phyloP scores from a whole-genome alignment of 192 early-diverging fungal species.

The Entrophospora sp. region DNA sequence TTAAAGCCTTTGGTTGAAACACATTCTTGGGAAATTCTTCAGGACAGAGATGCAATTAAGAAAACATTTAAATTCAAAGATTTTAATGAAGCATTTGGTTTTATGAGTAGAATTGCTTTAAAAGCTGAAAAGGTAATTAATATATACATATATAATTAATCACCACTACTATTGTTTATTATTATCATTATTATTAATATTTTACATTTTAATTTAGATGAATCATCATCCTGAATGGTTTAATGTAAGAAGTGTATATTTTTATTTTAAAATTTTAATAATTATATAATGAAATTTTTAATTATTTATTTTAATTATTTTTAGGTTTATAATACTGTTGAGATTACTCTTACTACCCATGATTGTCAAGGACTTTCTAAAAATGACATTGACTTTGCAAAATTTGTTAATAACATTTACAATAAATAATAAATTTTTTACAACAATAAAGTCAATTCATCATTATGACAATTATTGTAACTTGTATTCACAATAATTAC shows the following conservation, averaged over 20 bases:
- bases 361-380: conserved; percentile 75
- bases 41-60: conserved; percentile 59
- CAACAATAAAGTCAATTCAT: no score
- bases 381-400: conserved; percentile 69
- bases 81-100: conserved; percentile 86
- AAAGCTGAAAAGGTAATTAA: conserved; percentile 67
- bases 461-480: no score
- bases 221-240: conserved; percentile 97
- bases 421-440: no score
- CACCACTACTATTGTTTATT: neutral
- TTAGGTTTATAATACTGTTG: conserved; percentile 89
- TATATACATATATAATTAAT: neutral
- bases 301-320: neutral
- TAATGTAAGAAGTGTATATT: conserved; percentile 43
- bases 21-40: conserved; percentile 59
- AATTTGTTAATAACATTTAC: conserved; percentile 51
- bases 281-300: neutral
- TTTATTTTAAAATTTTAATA: neutral
- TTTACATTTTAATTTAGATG: neutral
- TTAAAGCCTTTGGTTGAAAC: no score
- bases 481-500: no score
- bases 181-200: neutral
- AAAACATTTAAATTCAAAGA: conserved; percentile 72
- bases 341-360: conserved; percentile 85
- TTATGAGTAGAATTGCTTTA: conserved; percentile 89